A percentile compares a stretch with the other conserved stretches of the same genome.
Evolutionary conservation across 2,329 filamentous ascomycete genomes (phyloP).

Genomic region (Microcyclosporella mali): DNA sequence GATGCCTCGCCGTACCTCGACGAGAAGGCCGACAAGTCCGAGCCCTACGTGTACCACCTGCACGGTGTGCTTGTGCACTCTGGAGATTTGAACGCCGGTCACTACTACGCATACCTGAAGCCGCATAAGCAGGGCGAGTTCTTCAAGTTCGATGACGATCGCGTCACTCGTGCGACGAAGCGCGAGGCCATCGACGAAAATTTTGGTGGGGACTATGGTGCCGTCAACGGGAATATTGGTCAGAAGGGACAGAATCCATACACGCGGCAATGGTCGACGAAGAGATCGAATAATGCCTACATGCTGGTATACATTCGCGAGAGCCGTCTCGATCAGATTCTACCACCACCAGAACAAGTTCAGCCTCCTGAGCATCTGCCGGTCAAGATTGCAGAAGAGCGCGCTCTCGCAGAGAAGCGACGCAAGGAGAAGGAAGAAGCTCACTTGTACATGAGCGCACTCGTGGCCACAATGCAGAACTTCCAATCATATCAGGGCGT

Average conservation of each 20-base stretch:
- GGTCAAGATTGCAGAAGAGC: constrained; percentile 73
- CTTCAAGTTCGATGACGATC: constrained; percentile 95
- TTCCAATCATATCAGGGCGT: constrained; percentile 78
- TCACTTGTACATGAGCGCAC: constrained; percentile 82
- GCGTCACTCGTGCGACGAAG: constrained; percentile 87
- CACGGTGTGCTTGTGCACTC: constrained; percentile 95
- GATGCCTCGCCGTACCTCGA: constrained; percentile 83
- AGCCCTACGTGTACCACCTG: constrained; percentile 85
- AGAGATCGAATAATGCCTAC: constrained; percentile 80
- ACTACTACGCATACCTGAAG: constrained; percentile 97
- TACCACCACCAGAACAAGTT: constrained; percentile 67
- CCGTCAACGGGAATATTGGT: constrained; percentile 48
- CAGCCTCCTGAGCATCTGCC: constrained; percentile 80
- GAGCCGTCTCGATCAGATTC: constrained; percentile 72
- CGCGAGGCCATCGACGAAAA: constrained; percentile 94
- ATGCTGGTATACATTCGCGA: constrained; percentile 98
- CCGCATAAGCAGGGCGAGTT: constrained; percentile 89
- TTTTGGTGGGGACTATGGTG: constrained; percentile 75
- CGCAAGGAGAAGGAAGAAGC: constrained; percentile 89
- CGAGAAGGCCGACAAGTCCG: constrained; percentile 76
- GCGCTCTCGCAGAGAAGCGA: constrained; percentile 64
- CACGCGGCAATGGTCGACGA: constrained; percentile 57
- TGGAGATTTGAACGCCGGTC: constrained; percentile 91
- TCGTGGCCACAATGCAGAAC: constrained; percentile 72
- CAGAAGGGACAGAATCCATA: constrained; percentile 58